A percentile compares a stretch with the other conserved stretches of the same genome.
Evolutionary conservation across 169 alveolate genomes (phyloP).

Genomic region (Neospora caninum): DNA sequence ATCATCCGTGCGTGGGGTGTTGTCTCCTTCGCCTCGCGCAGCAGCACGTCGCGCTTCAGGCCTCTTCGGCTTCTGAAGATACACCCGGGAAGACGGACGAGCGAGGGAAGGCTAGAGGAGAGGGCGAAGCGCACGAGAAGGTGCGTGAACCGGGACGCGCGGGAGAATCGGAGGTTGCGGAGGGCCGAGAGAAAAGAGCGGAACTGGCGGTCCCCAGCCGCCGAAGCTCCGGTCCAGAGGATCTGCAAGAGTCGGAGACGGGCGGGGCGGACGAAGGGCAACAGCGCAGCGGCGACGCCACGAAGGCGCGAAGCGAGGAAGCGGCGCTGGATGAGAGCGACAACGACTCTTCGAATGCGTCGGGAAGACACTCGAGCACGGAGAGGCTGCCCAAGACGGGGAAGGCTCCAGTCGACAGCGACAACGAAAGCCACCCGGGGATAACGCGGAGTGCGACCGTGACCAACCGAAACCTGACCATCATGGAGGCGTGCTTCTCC

Average conservation of each 20-base stretch:
- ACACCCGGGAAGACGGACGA: neutral
- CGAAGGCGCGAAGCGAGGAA: neutral
- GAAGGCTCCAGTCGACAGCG: neutral
- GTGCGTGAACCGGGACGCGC: too few relatives aligned
- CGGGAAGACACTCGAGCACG: neutral
- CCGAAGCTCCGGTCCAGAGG: neutral
- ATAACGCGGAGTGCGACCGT: neutral
- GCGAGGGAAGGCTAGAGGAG: neutral
- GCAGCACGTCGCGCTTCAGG: neutral
- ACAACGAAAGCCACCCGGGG: neutral
- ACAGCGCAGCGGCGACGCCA: neutral
- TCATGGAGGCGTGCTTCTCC: constrained; percentile 52
- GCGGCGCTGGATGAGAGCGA: neutral
- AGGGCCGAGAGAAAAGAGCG: too few relatives aligned
- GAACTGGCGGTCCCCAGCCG: too few relatives aligned
- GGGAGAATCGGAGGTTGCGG: too few relatives aligned
- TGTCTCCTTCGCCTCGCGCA: constrained; percentile 41
- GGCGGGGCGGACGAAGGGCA: neutral
- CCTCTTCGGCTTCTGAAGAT: neutral
- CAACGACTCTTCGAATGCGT: neutral
- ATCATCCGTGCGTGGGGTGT: constrained; percentile 44
- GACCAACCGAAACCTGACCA: neutral
- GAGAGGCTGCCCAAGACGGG: neutral
- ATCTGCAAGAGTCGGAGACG: neutral
- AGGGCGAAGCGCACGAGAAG: neutral